These are phyloP conservation scores for Microsporum canis DNA, from an alignment of 2,329 filamentous ascomycete genomes.

Conservation along the genomic window DNA sequence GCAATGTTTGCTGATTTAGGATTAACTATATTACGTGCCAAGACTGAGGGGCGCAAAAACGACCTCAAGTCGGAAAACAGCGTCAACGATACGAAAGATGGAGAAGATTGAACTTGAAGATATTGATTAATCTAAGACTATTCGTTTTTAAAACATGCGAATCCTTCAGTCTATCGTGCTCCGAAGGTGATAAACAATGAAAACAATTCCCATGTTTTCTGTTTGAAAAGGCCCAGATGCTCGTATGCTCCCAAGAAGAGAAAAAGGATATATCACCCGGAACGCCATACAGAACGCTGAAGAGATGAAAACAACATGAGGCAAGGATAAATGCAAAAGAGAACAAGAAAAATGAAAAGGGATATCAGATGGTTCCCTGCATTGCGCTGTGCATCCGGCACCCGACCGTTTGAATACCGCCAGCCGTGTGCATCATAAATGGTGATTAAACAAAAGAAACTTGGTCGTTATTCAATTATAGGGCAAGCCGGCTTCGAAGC, in stretches of 20 bases:
- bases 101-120: background rate
- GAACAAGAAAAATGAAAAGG: background rate
- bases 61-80: background rate
- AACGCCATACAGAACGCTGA: background rate
- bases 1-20: background rate
- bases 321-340: background rate
- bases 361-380: background rate
- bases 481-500: conserved; percentile 10
- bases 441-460: background rate
- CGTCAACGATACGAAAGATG: background rate
- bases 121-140: conserved; percentile 3
- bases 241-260: background rate
- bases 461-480: background rate
- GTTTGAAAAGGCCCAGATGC: background rate
- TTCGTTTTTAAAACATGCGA: background rate
- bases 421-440: background rate
- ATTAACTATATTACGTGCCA: background rate
- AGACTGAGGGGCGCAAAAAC: background rate
- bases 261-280: background rate
- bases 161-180: background rate
- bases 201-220: background rate
- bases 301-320: background rate
- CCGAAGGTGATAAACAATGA: background rate
- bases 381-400: background rate
- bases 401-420: background rate